Evolutionary conservation across 306 rosid species (phyloP).

Genomic region (Quercus ilex): DNA sequence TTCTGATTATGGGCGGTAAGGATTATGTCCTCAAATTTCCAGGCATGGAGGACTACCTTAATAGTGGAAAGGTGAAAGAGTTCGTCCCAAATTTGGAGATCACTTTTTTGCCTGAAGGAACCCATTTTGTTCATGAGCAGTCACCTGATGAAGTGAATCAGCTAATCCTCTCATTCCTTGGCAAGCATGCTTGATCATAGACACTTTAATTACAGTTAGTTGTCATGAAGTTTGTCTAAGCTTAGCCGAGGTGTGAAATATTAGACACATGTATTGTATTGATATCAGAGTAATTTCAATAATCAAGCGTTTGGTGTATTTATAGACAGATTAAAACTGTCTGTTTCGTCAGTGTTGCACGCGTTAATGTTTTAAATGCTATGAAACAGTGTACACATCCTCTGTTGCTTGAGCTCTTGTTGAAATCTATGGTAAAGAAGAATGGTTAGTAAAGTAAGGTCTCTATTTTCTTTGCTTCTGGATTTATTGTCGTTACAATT

Average conservation of each 20-base stretch:
- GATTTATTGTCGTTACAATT: too few species aligned
- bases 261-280: neutral
- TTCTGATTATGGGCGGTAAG: conserved; percentile 64
- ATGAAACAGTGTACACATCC: neutral
- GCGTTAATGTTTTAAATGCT: neutral
- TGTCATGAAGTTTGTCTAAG: neutral
- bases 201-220: neutral
- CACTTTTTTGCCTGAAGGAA: conserved; percentile 64
- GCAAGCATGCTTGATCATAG: conserved; percentile 44
- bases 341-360: neutral
- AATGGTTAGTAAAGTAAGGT: too few species aligned
- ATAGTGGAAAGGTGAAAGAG: conserved; percentile 47
- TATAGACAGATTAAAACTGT: conserved; percentile 29
- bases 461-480: too few species aligned
- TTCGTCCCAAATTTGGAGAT: conserved; percentile 57
- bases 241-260: neutral
- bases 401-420: too few species aligned
- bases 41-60: conserved; percentile 53
- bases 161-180: conserved; percentile 58
- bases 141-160: conserved; percentile 63
- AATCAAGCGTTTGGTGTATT: neutral
- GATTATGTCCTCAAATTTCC: conserved; percentile 68
- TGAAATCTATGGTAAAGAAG: too few species aligned
- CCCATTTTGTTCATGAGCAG: conserved; percentile 88
- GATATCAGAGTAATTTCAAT: conserved; percentile 25